Base-by-base conservation (phyloP, 148 eudicot genomes). In the Camellia granthamiana region DNA sequence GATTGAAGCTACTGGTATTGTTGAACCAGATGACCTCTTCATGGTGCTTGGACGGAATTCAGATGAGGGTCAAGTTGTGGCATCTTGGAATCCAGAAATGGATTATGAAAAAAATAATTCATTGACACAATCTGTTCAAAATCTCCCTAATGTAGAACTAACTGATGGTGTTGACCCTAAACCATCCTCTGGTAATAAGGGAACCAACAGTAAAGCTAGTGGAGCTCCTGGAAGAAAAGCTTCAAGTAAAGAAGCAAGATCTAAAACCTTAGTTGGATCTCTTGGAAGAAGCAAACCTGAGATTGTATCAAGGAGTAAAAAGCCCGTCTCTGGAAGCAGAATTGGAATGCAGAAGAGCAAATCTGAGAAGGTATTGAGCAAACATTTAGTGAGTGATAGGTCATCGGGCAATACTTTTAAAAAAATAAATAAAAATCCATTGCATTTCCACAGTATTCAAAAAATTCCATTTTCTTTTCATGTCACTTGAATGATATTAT, bases 31-130 rank as follows among this genome's bases (percentile, higher is more conserved):
- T 77, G 98, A 91, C 56, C 84, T 91, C 18, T 87, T 77, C 63
- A 89, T 94, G 98, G 88, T 91, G 66, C 91, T 87, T 73, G 92
- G 90, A 65, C 89, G 90, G 44, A 87, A 90, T 82, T 81, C 88
- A 15, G 85, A 54, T 4, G 79, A 78, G 54, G 85, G 92, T 77
- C 90, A 85, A 66, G 70, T 81, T 23, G 83, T 63, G 43, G 73
- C 86, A 16, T 83, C 93, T 68, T 90, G 97, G 94, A 88, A 72
- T 51, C 92, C 90, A 60, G 93, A 87, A 82, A 88, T 94, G 81
- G 94, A 92, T 79, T 86, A 70, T 74, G 90, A 70, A 80, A 85
- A 79, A 72, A 84, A 74, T 69, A 74, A 72, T 69, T 65, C 80
- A 64, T 41, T 62, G 47, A 77, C 63, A 78, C 81, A 83, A 79